A percentile compares a stretch with the other conserved stretches of the same genome.
Evolutionary conservation across 345 rosid genomes (phyloP).

Genomic region (Salix viminalis): DNA sequence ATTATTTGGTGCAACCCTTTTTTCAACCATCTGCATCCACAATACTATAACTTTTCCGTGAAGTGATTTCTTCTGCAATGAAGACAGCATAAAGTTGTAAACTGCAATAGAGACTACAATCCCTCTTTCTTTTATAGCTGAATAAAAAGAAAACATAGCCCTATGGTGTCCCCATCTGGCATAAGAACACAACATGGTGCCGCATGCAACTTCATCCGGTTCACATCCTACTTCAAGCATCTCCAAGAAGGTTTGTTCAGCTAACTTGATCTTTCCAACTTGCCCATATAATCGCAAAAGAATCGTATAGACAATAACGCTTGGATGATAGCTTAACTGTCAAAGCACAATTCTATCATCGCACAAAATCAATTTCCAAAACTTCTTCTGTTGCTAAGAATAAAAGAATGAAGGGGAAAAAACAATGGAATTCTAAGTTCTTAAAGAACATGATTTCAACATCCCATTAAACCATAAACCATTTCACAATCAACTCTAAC

Average conservation of each 20-base stretch:
- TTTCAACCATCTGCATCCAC: slow-evolving; percentile 65
- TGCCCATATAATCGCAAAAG: slow-evolving; percentile 73
- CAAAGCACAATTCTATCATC: slow-evolving; percentile 43
- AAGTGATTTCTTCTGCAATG: slow-evolving; percentile 80
- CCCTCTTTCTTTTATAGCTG: slow-evolving; percentile 68
- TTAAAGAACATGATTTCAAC: too few species aligned
- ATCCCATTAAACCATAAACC: too few species aligned
- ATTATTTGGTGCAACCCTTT: slow-evolving; percentile 48
- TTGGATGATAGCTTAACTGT: slow-evolving; percentile 81
- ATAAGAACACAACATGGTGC: slow-evolving; percentile 86
- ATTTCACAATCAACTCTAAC: too few species aligned
- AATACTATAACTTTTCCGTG: slow-evolving; percentile 61
- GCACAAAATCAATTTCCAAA: slow-evolving; percentile 24
- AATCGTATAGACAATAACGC: slow-evolving; percentile 70
- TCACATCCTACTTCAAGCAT: slow-evolving; percentile 90
- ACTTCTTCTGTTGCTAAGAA: background rate
- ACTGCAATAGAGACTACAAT: slow-evolving; percentile 55
- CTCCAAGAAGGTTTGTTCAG: slow-evolving; percentile 85
- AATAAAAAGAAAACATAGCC: slow-evolving; percentile 69
- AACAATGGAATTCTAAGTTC: background rate
- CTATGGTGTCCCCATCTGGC: slow-evolving; percentile 92
- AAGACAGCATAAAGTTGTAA: slow-evolving; percentile 85
- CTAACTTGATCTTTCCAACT: slow-evolving; percentile 79
- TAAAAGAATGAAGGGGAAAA: background rate
- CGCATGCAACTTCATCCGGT: slow-evolving; percentile 90